Evolutionary conservation across 2,329 filamentous ascomycete genomes (phyloP).

Genomic region (Phyllosticta capitalensis): DNA sequence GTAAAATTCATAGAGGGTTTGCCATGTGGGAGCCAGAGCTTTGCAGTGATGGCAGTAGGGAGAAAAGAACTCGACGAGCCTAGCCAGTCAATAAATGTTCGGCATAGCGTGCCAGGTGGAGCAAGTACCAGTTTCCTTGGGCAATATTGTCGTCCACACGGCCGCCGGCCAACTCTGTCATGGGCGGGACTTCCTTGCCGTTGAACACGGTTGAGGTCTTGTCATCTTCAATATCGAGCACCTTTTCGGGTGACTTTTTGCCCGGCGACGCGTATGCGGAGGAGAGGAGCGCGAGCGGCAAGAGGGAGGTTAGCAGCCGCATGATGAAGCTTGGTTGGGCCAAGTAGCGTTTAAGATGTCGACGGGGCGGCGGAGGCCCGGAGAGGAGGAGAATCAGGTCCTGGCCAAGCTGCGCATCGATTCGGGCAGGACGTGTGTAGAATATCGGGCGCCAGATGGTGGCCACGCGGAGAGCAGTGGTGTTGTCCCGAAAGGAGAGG

Average conservation of each 20-base stretch:
- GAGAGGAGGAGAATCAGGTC: background rate
- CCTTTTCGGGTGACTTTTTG: background rate
- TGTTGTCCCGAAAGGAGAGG: background rate
- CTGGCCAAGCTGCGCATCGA: constrained; percentile 3
- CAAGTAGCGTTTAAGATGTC: constrained; percentile 4
- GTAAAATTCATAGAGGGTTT: constrained; percentile 93
- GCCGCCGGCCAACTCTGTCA: constrained; percentile 50
- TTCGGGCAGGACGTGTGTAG: background rate
- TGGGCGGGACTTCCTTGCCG: constrained; percentile 54
- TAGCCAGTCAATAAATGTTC: constrained; percentile 12
- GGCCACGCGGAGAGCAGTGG: background rate
- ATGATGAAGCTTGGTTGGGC: constrained; percentile 4
- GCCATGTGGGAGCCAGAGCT: constrained; percentile 71
- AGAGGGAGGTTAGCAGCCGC: constrained; percentile 6
- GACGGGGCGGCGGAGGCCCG: constrained; percentile 6
- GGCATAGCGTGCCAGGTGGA: background rate
- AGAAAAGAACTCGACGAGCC: constrained; percentile 42
- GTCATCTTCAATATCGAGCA: background rate
- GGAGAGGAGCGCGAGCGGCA: constrained; percentile 8
- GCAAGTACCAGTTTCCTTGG: constrained; percentile 56
- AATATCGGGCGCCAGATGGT: background rate
- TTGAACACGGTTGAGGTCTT: constrained; percentile 50
- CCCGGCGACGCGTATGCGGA: constrained; percentile 1
- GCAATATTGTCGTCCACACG: constrained; percentile 50
- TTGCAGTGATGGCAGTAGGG: constrained; percentile 60